phyloP scores from a whole-genome alignment of 306 rosid genomes.

The Trichosanthes truncata region DNA sequence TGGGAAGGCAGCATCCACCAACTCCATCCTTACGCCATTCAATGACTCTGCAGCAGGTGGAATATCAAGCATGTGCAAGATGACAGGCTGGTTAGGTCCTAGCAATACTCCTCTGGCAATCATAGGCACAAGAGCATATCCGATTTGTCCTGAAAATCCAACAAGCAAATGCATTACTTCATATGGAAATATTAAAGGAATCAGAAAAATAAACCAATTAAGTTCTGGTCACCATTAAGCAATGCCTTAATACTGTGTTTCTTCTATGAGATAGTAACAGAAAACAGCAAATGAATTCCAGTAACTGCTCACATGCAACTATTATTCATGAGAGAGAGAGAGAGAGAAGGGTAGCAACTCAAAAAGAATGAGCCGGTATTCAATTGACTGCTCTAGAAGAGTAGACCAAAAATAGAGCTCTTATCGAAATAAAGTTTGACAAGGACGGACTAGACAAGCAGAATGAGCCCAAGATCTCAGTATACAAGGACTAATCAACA shows the following conservation, averaged over 20 bases:
- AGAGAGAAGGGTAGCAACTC: not conserved
- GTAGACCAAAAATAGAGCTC: not conserved
- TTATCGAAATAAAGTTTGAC: not conserved
- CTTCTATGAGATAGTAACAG: not conserved
- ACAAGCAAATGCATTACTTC: not conserved
- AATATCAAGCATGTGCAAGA: slow-evolving; percentile 91
- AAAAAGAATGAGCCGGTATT: not conserved
- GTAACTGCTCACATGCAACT: not conserved
- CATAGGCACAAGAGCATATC: slow-evolving; percentile 98
- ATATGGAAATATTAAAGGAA: not conserved
- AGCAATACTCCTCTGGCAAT: slow-evolving; percentile 94
- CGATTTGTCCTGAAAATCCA: slow-evolving; percentile 78
- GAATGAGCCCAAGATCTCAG: not conserved
- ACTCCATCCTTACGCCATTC: slow-evolving; percentile 91
- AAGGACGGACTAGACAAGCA: not conserved
- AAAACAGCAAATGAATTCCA: not conserved
- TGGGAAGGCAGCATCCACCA: slow-evolving; percentile 91
- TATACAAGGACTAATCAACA: not conserved
- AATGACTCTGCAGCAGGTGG: slow-evolving; percentile 84
- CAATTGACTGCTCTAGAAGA: not conserved
- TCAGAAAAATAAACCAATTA: not conserved
- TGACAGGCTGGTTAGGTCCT: slow-evolving; percentile 89
- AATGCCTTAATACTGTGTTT: not conserved
- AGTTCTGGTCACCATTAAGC: not conserved
- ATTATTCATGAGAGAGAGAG: not conserved